Evolutionary conservation across 2,329 filamentous ascomycete genomes (phyloP).

Genomic region (Neophaeococcomyces aloes): DNA sequence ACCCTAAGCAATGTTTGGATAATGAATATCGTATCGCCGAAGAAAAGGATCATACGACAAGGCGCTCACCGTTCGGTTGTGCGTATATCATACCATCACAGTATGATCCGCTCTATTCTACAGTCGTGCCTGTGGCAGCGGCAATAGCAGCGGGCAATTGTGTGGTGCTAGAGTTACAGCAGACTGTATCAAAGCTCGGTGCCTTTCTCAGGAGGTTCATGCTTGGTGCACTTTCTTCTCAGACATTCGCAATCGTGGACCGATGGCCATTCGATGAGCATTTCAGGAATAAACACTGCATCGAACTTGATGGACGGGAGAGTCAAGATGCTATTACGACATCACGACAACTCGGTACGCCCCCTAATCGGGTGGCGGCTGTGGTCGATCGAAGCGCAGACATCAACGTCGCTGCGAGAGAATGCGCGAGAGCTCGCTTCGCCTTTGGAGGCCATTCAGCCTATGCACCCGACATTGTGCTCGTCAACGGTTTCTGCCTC

Average conservation of each 20-base stretch:
- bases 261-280: conserved; percentile 23
- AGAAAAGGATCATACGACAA: conserved; percentile 19
- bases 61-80: conserved; percentile 22
- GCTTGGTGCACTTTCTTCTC: conserved; percentile 34
- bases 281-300: conserved; percentile 12
- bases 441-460: conserved; percentile 46
- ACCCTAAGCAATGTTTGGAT: conserved; percentile 16
- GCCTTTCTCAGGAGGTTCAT: conserved; percentile 31
- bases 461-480: conserved; percentile 51
- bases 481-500: conserved; percentile 55
- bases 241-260: conserved; percentile 39
- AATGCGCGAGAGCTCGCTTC: conserved; percentile 45
- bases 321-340: conserved; percentile 27
- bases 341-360: conserved; percentile 10
- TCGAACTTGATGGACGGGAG: conserved; percentile 20
- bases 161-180: conserved; percentile 27
- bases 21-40: conserved; percentile 26
- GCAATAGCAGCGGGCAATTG: conserved; percentile 31
- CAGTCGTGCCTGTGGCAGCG: conserved; percentile 25
- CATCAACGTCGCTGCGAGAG: conserved; percentile 42
- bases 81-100: conserved; percentile 26
- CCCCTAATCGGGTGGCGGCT: conserved; percentile 34
- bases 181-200: conserved; percentile 29
- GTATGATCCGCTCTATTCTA: conserved; percentile 27
- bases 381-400: conserved; percentile 53